Evolutionary conservation across 1,284 basidiomycete genomes (phyloP), one percentile per base, ranked within the genome.

Genomic region (Microbotryum violaceum): DNA sequence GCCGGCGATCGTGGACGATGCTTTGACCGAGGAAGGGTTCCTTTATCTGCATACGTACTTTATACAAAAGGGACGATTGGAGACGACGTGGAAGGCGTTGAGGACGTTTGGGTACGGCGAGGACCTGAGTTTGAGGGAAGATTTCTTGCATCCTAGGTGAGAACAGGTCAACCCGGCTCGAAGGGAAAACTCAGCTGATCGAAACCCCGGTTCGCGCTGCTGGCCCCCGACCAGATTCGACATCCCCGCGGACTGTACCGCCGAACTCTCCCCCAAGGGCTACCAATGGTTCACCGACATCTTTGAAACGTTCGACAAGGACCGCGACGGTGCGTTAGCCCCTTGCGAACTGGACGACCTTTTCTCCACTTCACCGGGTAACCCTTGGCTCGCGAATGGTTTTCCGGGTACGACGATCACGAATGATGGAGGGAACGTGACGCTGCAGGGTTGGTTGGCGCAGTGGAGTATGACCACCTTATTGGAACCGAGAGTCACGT

Each of bases 401-500:
- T 93, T 93, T 77, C 88, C 90, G 0, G 88, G 91, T 70, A 93
- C 87, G 1, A 94, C 91, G 2, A 82, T 93, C 54, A 88, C 91
- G 14, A 88, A 93, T 71, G 92, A 94, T 72, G 80, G 84, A 49
- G 92, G 91, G 10, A 85, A 88, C 12, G 89, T 97, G 18, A 97
- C 94, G 20, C 77, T 98, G 54, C 94, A 97, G 77, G 91, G 91
- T 8, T 98, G 94, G 94, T 79, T 98, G 20, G 94, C 94, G 27
- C 93, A 97, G 74, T 98, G 94, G 94, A 93, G 91, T 74, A 97
- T 97, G 93, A 96, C 92, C 1, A 98, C 94, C 1, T 80, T 98
- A 3, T 81, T 98, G 20, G 90, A 97, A 72, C 87, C 93, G 71
- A 87, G 85, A 73, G 89, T 88, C 25, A 96, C 94, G 0, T 79